Percentiles rank a stretch among this genome's conserved stretches.
Evolutionary conservation across 345 rosid species (phyloP).

Genomic region (Geranium rotundifolium): DNA sequence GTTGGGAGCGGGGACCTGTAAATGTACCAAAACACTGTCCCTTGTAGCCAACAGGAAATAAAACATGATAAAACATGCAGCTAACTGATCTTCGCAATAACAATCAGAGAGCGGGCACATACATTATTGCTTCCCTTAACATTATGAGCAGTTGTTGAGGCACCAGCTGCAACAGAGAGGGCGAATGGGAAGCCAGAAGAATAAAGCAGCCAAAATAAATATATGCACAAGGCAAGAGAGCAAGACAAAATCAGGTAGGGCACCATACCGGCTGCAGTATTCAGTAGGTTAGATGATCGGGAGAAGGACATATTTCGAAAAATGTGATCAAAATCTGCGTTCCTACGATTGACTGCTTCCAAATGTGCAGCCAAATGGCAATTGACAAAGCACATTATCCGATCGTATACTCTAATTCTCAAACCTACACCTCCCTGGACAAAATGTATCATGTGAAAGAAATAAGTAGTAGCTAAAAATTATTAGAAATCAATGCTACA

Average conservation of each 20-base stretch:
- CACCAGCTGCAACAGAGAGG: slow-evolving; percentile 80
- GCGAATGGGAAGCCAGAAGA: slow-evolving; percentile 72
- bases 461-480: background rate
- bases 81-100: background rate
- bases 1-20: slow-evolving; percentile 35
- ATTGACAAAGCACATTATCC: slow-evolving; percentile 65
- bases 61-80: background rate
- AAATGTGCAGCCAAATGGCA: slow-evolving; percentile 82
- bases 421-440: slow-evolving; percentile 74
- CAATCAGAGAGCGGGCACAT: slow-evolving; percentile 16
- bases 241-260: slow-evolving; percentile 61
- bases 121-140: slow-evolving; percentile 37
- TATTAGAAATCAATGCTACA: background rate
- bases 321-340: slow-evolving; percentile 71
- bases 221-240: slow-evolving; percentile 67
- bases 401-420: slow-evolving; percentile 60
- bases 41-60: background rate
- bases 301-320: slow-evolving; percentile 49
- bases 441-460: slow-evolving; percentile 1
- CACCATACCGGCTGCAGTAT: slow-evolving; percentile 75
- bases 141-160: slow-evolving; percentile 50
- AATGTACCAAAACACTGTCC: slow-evolving; percentile 12
- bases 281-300: slow-evolving; percentile 32
- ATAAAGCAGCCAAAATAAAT: slow-evolving; percentile 76
- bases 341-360: slow-evolving; percentile 63